Evolutionary conservation across 1,284 basidiomycete genomes (phyloP).

Genomic region (Sparassis latifolia): DNA sequence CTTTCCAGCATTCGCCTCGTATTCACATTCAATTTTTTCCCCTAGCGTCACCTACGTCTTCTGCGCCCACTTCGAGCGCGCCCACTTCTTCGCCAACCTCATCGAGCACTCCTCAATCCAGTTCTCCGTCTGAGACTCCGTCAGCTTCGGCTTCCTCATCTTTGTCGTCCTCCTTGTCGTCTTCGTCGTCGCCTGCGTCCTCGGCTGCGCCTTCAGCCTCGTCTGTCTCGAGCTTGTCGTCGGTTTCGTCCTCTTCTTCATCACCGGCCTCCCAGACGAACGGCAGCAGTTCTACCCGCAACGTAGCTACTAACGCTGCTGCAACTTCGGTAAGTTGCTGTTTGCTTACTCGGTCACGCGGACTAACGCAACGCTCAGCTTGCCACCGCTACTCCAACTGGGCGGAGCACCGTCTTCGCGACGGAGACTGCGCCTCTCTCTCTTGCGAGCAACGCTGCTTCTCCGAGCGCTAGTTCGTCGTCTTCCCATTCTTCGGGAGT

Average conservation of each 20-base stretch:
- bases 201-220: background rate
- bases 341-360: background rate
- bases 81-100: background rate
- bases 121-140: background rate
- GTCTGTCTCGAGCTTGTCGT: background rate
- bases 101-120: background rate
- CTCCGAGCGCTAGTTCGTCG: slow-evolving; percentile 6
- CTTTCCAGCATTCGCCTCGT: too few relatives aligned
- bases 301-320: background rate
- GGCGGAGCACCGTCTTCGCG: background rate
- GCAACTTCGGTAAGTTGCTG: background rate
- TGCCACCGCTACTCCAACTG: too few relatives aligned
- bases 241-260: slow-evolving; percentile 1
- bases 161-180: slow-evolving; percentile 1
- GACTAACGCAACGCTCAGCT: too few relatives aligned
- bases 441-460: background rate
- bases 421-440: slow-evolving; percentile 2
- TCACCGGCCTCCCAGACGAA: background rate
- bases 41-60: background rate
- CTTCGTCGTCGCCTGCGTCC: slow-evolving; percentile 3
- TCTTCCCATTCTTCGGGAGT: slow-evolving; percentile 1
- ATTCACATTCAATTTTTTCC: too few relatives aligned
- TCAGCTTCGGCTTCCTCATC: slow-evolving; percentile 7
- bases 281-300: background rate
- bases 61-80: background rate